Base-by-base conservation (phyloP, 352 stramenopile genomes). In the Thalassiosira sp. region DNA sequence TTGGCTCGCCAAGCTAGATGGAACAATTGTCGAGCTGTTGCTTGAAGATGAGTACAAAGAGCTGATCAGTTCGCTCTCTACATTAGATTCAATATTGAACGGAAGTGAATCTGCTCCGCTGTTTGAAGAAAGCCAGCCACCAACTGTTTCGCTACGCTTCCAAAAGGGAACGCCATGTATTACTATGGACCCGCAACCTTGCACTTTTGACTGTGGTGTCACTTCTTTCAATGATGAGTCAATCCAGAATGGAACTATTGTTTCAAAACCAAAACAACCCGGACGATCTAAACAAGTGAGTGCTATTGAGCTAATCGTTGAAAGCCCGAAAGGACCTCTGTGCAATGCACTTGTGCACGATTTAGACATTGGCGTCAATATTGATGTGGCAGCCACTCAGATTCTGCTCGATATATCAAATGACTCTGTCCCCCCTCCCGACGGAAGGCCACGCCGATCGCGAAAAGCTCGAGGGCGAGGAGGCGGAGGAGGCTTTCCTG, bases 1-100 rank as follows among this genome's bases (percentile, higher is more conserved):
- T 56, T 77, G 68, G 68, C 68, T 77, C 18, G 48, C 42, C 58
- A 45, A 42, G 42, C n/a, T 64, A 31, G 22, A 33, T 22, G 33
- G n/a, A 58, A 28, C 58, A 49, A 70, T 71, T 57, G 24, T 83
- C 22, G 75, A 76, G 46, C 43, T 75, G n/a, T 61, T 83, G 7
- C 48, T 52, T 24, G 35, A 52, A 22, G 7, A 69, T 13, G 57
- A 79, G 25, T 75, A 56, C 22, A 15, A 24, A 10, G 16, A 31
- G 11, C 59, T 83, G 11, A 46, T 72, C 1, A n/a, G 20, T 54
- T 83, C 75, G 42, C 28, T 79, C 5, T 52, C 27, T 37, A 16
- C 27, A 25, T 43, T 83, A 27, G 63, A 71, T 40, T 68, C 45
- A 62, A 77, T 82, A 18, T 54, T 79, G 33, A 15, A 66, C 58